These are phyloP conservation scores for Acacia confusa DNA, from an alignment of 306 rosid genomes.

Conservation along the genomic window DNA sequence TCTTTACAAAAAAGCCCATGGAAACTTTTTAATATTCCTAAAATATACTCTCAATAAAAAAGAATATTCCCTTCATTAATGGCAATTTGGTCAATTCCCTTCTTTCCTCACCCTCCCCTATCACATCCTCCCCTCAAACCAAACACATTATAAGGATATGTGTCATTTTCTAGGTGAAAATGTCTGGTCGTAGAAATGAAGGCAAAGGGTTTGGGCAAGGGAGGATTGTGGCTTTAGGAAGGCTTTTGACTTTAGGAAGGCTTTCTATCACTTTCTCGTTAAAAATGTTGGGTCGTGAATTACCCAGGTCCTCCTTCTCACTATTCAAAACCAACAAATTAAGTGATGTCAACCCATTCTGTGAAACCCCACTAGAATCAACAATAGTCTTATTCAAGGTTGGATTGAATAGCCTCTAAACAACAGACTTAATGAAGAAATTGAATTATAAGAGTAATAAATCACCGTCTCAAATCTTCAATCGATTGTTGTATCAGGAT, in stretches of 20 bases:
- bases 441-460: conserved; percentile 36
- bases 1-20: too few relatives aligned
- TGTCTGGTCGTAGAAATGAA: neutral
- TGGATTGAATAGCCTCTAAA: conserved; percentile 33
- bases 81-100: too few relatives aligned
- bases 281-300: conserved; percentile 4
- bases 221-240: neutral
- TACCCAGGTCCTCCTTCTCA: conserved; percentile 52
- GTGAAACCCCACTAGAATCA: conserved; percentile 32
- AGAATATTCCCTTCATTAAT: too few relatives aligned
- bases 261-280: too few relatives aligned
- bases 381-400: conserved; percentile 16
- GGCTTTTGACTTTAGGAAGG: too few relatives aligned
- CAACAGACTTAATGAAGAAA: conserved; percentile 35
- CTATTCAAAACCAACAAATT: conserved; percentile 50
- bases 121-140: too few relatives aligned
- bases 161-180: too few relatives aligned
- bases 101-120: too few relatives aligned
- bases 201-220: neutral
- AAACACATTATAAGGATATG: too few relatives aligned
- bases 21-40: too few relatives aligned
- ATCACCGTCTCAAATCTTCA: conserved; percentile 24
- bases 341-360: conserved; percentile 31
- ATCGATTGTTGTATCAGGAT: neutral
- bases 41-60: too few relatives aligned